Percentiles rank a stretch among this genome's conserved stretches.
Evolutionary conservation across 1,284 basidiomycete genomes (phyloP).

Genomic region (Neolentinus lepideus): DNA sequence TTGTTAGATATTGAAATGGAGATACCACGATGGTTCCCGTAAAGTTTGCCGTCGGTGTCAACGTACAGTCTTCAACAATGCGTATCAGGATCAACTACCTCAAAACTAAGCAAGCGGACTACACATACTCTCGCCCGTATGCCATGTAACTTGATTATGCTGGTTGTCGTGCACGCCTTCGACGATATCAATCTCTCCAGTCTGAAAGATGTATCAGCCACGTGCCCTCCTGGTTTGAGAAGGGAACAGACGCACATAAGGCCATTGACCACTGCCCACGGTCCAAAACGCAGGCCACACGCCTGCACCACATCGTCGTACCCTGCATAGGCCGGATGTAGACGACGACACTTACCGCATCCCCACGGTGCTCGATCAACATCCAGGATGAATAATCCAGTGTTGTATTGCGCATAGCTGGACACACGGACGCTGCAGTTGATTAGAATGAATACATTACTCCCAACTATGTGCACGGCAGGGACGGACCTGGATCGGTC

Average conservation of each 20-base stretch:
- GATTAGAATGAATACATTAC: background rate
- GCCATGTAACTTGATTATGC: conserved; percentile 74
- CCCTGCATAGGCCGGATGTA: background rate
- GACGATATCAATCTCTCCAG: conserved; percentile 76
- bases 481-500: conserved; percentile 48
- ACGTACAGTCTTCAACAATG: conserved; percentile 31
- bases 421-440: conserved; percentile 51
- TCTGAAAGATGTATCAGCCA: conserved; percentile 25
- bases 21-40: conserved; percentile 52
- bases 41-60: conserved; percentile 39
- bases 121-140: conserved; percentile 45
- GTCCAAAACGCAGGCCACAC: conserved; percentile 68
- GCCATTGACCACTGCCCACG: conserved; percentile 47
- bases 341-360: conserved; percentile 40
- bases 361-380: conserved; percentile 64
- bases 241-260: conserved; percentile 30
- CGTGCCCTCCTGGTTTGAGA: conserved; percentile 1
- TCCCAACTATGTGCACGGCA: background rate
- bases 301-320: conserved; percentile 23
- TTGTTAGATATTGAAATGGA: conserved; percentile 5
- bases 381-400: conserved; percentile 65
- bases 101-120: background rate
- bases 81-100: background rate
- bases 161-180: conserved; percentile 73
- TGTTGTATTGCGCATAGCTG: conserved; percentile 48